Conservation (phyloP, 2,329 filamentous ascomycete genomes). For the Aspergillus sp. region DNA sequence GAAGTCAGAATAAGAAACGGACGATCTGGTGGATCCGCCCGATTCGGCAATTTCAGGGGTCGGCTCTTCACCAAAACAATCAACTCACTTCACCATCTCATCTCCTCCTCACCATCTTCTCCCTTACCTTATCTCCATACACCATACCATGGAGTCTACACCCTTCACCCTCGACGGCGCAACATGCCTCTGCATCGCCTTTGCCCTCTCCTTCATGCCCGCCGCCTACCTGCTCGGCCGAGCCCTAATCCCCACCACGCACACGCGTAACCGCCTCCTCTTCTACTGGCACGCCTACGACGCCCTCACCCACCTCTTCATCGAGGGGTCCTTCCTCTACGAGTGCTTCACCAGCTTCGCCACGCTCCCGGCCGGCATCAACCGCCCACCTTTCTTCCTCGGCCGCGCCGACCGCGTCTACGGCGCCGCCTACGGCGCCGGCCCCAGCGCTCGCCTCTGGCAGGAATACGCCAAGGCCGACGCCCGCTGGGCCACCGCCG, state of each 20-base stretch:
- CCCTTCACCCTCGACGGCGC: slow-evolving; percentile 41
- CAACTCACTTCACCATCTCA: too few relatives aligned
- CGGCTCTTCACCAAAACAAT: too few relatives aligned
- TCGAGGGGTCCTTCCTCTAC: slow-evolving; percentile 90
- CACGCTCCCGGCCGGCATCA: slow-evolving; percentile 39
- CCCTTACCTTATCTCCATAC: background rate
- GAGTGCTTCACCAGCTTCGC: slow-evolving; percentile 80
- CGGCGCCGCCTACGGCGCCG: slow-evolving; percentile 57
- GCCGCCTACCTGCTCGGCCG: slow-evolving; percentile 52
- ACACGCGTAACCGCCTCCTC: slow-evolving; percentile 66
- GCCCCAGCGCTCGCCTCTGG: slow-evolving; percentile 58
- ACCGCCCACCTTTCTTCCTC: slow-evolving; percentile 49
- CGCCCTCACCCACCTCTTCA: slow-evolving; percentile 83
- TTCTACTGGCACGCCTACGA: slow-evolving; percentile 97
- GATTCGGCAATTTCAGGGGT: too few relatives aligned
- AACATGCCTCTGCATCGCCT: slow-evolving; percentile 55
- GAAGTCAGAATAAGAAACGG: too few relatives aligned
- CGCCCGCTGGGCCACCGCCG: slow-evolving; percentile 58
- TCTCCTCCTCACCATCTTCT: background rate
- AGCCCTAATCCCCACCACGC: slow-evolving; percentile 52
- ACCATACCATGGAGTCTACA: slow-evolving; percentile 18
- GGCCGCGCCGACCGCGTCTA: slow-evolving; percentile 55
- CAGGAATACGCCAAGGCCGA: slow-evolving; percentile 67
- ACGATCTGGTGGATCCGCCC: too few relatives aligned
- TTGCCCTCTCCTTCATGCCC: slow-evolving; percentile 54